Evolutionary conservation across 108 stramenopile genomes (phyloP), one percentile per base, ranked within the genome.

Genomic region (Nannochloropsis salina): DNA sequence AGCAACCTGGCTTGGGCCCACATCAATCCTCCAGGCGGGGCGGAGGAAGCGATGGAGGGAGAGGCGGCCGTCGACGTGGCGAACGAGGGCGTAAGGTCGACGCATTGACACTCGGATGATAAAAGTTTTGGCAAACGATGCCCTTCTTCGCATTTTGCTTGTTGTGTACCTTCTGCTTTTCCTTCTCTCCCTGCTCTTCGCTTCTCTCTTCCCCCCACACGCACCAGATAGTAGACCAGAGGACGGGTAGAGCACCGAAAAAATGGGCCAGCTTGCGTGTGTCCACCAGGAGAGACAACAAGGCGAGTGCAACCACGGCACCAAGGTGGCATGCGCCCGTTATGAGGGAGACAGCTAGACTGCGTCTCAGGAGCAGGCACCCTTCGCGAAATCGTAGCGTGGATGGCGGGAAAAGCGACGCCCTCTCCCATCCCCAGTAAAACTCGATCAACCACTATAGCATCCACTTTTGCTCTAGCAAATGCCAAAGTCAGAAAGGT

Each of bases 281-380:
- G 9, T 85, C 79, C 10, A 85, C 80, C 21, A 89, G 83, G 10
- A 42, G 31, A n/a, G 88, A 87, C 21, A 83, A 87, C 80, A 87
- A 42, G 6, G 84, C 84, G 84, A 87, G 85, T 6, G 87, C 87
- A 40, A 87, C 83, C 51, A 87, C 40, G 42, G 88, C 85, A 18
- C 88, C 88, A 15, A 79, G 12, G 80, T 88, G 88, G 84, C 88
- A 85, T 1, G 88, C 88, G 20, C 84, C 88, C 9, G 88, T 89
- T 8, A 89, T 84, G 9, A 83, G 41, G 18, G 85, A 85, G 40
- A 86, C 87, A 22, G 42, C 20, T 8, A 20, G 6, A 31, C 82
- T 40, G 82, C 41, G 81, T 4, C 80, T 84, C 42, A 12, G 43
- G n/a, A n/a, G n/a, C n/a, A n/a, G 85, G 83, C 18, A 88, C 88